Evolutionary conservation across 192 early-diverging fungal genomes (phyloP), one percentile per base, ranked within the genome.

Genomic region (Backusella circina): DNA sequence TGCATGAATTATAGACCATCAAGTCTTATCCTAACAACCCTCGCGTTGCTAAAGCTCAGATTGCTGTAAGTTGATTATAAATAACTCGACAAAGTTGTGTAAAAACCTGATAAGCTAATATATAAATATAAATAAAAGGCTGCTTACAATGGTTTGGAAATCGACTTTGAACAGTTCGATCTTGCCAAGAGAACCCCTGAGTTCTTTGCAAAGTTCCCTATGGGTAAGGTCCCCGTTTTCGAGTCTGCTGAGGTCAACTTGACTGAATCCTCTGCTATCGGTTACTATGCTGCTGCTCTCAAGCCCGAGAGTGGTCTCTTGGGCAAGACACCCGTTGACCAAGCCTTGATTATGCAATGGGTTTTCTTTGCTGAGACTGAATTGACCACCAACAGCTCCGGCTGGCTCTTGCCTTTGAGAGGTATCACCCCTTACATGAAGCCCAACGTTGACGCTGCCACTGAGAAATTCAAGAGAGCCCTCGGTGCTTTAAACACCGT

Each of bases 151-250:
- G 90, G 88, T 79, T 71, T 95, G 28, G 90, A 94, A 32, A 79
- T 99, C 75, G 88, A 87, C 21, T 80, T 89, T 73, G 82, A 82
- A 70, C 82, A 83, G 54, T 90, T 96, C 78, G 77, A 88, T 80
- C 82, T 94, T 75, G 88, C 86, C 38, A 87, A 86, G 37, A 91
- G 91, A 87, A 89, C 87, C 50, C 81, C 90, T 54, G 95, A 93
- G 84, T 97, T 89, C 87, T 83, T 93, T 72, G 89, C 87, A 82
- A 98, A 97, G 88, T 97, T 93, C 89, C 95, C 95, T 26, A 75
- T 91, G 65, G 94, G 94, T 79, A 97, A 97, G 90, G 89, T 95
- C 70, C 97, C 97, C 38, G 90, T 84, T 35, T 97, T 95, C 72
- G 96, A 96, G 83, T 87, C 88, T 75, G 85, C 90, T 77, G 91